A percentile compares a stretch with the other conserved stretches of the same genome.
Conservation (phyloP, 2,329 filamentous ascomycete genomes). For the Onygenales sp. region DNA sequence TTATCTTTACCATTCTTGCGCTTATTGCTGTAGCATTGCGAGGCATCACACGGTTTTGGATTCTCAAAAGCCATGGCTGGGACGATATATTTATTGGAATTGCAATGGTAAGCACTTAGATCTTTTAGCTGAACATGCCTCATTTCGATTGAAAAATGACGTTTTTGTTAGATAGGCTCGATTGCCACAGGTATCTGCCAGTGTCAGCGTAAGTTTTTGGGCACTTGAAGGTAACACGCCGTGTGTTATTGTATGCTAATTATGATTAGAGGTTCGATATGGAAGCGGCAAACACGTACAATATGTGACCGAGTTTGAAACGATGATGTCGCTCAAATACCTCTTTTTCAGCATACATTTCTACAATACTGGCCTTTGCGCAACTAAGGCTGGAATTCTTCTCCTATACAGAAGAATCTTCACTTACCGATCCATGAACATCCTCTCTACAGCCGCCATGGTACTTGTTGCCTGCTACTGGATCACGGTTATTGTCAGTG, state of each 20-base stretch:
- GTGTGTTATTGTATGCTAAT: background rate
- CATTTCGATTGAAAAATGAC: background rate
- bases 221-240: too few species aligned
- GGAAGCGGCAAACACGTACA: constrained; percentile 1
- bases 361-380: constrained; percentile 1
- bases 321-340: constrained; percentile 2
- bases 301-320: background rate
- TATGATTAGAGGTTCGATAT: background rate
- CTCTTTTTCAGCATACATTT: constrained; percentile 2
- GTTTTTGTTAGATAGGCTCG: background rate
- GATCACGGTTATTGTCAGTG: background rate
- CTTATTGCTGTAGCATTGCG: background rate
- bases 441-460: background rate
- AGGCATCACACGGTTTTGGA: background rate
- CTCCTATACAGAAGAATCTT: constrained; percentile 1
- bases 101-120: constrained; percentile 1
- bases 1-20: background rate
- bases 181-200: constrained; percentile 2
- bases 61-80: background rate
- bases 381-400: constrained; percentile 1
- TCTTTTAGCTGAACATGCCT: background rate
- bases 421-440: background rate
- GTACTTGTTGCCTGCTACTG: background rate
- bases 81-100: background rate
- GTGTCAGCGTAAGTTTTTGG: background rate